Percentiles rank a stretch among this genome's conserved stretches.
These are phyloP conservation scores for Aegilops bicornis DNA, from an alignment of 176 grass and related monocot species.

Conservation along the genomic window DNA sequence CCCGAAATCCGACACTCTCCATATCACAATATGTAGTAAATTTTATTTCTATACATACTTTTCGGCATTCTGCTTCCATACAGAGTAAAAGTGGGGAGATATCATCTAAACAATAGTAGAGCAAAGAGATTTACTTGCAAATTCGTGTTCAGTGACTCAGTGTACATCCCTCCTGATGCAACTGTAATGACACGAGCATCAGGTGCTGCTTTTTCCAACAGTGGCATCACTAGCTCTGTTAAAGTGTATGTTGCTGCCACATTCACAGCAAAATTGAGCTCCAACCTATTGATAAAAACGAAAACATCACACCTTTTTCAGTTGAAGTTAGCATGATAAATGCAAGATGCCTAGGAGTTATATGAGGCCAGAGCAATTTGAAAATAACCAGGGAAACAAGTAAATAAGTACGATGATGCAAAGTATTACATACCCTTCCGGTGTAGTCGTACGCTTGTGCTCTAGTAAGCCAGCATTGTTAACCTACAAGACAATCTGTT, in stretches of 20 bases:
- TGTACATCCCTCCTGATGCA: slow-evolving; percentile 90
- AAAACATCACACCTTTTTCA: not conserved
- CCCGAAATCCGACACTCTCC: no score
- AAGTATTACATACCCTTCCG: slow-evolving; percentile 59
- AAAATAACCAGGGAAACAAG: not conserved
- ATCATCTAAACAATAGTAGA: not conserved
- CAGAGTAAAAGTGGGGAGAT: not conserved
- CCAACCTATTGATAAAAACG: slow-evolving; percentile 40
- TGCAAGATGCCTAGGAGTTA: not conserved
- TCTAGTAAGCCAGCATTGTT: slow-evolving; percentile 94
- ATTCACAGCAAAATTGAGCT: slow-evolving; percentile 92
- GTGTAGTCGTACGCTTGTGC: slow-evolving; percentile 57
- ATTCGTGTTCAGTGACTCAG: slow-evolving; percentile 63
- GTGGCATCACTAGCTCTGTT: slow-evolving; percentile 72
- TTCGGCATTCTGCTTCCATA: not conserved
- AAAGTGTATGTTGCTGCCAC: slow-evolving; percentile 81
- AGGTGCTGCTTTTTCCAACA: slow-evolving; percentile 79
- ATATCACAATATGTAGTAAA: not conserved
- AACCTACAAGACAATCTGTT: slow-evolving; percentile 51
- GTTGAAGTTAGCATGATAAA: not conserved
- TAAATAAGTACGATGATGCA: not conserved
- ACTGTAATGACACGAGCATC: slow-evolving; percentile 87
- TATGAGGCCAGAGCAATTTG: not conserved
- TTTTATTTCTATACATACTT: not conserved
- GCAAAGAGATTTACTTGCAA: slow-evolving; percentile 49